Evolutionary conservation across 108 stramenopile genomes (phyloP), one percentile per base, ranked within the genome.

Genomic region (Asterionellopsis glacialis): DNA sequence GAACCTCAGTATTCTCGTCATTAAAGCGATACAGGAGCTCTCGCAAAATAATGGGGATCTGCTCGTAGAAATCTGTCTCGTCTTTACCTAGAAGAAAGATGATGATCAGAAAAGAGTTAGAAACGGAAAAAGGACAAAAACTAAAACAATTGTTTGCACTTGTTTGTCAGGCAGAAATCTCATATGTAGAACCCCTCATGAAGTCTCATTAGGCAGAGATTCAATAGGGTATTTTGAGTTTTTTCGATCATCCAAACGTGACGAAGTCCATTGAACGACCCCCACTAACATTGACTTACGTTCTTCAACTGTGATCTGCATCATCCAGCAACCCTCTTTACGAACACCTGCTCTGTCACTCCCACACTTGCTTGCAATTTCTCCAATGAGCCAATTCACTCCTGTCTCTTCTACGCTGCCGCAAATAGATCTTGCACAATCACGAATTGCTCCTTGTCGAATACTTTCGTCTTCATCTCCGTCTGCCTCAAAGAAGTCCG

Each of bases 1-100:
- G 60, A 12, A 94, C 93, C 13, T 68, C 65, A 5, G 57, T 47
- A 58, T 93, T 93, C 39, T 89, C 89, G 47, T 96, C 95, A 53
- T 95, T 96, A 24, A 96, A 68, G 23, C 95, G 85, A 67, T 85
- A 81, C 47, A 98, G 63, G n/a, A 98, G 68, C 61, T 96, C 93
- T 11, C 91, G 82, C 33, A 98, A 64, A 21, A 98, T 83, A 16
- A 93, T 72, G 9, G 90, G 83, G 23, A 95, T 67, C 41, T 91
- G 73, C 43, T 86, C 92, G 50, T 88, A 87, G 61, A 97, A 96
- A 61, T 97, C 96, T n/a, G 68, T 79, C 27, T 63, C 50, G 5
- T 91, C 84, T 57, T 79, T 77, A n/a, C 91, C 91, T 92, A 69
- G 26, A 10, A 1, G 51, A 62, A 47, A 40, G 52, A 3, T 16